Evolutionary conservation across 345 rosid genomes (phyloP), one percentile per base, ranked within the genome.

Genomic region (Erucastrum elatum): DNA sequence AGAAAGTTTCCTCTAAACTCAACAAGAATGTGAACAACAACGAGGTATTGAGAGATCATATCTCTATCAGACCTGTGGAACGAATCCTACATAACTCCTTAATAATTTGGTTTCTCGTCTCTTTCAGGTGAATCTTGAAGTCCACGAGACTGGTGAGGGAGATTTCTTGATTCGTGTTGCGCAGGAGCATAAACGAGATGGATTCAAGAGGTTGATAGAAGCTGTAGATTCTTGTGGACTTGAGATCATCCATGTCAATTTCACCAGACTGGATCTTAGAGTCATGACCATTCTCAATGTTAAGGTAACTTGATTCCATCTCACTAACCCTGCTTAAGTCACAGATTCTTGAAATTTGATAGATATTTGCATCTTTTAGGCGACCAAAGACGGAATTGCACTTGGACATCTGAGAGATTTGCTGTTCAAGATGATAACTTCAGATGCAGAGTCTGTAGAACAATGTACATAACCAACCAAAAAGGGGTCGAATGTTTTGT

Each of bases 121-220:
- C 26, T 71, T 49, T 69, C 70, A 91, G 98, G 86, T 81, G 62
- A 80, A 87, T 55, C 77, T 90, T 21, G 88, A 90, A 77, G 91
- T 91, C 84, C 83, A 86, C 73, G 85, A 79, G 83, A 82, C 89
- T 56, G 81, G 84, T 62, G 71, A 84, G 53, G 74, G 87, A 80
- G 84, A 74, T 26, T 88, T 87, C 77, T 70, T 91, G 80, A 82
- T 93, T 67, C 87, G 84, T 86, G 71, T 87, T 25, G 29, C 70
- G 4, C 83, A 82, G 10, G 81, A 83, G 74, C 79, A 88, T 74
- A 84, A 61, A 70, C 74, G 35, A 64, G 90, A 89, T 72, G 90
- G 94, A 33, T 90, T 95, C 70, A 73, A 83, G 55, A 88, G 81
- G 79, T 61, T 88, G 86, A 77, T 93, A 83, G 92, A 95, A 66